These are phyloP conservation scores for Mollisia scopiformis DNA, from an alignment of 2,329 filamentous ascomycete species.

Conservation along the genomic window DNA sequence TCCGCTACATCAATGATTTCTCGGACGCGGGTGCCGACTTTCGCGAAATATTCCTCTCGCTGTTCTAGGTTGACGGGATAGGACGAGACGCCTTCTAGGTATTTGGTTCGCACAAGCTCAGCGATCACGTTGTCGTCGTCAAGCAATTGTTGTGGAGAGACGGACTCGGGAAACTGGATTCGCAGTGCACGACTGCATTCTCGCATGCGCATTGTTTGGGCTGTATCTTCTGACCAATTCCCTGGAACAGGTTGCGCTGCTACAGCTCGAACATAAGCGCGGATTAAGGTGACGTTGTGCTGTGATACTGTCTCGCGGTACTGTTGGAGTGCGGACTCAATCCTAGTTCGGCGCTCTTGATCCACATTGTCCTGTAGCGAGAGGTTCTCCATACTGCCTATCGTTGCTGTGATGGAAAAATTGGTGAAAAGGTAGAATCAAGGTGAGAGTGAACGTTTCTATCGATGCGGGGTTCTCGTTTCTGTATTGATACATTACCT, in stretches of 20 bases:
- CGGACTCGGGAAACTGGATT: slow-evolving; percentile 10
- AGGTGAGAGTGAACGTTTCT: too few species aligned
- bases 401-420: too few species aligned
- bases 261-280: slow-evolving; percentile 5
- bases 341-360: slow-evolving; percentile 12
- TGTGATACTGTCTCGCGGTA: slow-evolving; percentile 17
- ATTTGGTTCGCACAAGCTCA: slow-evolving; percentile 4
- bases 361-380: slow-evolving; percentile 8
- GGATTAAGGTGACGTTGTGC: slow-evolving; percentile 11
- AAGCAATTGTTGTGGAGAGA: slow-evolving; percentile 6
- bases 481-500: too few species aligned
- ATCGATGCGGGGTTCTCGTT: too few species aligned
- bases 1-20: slow-evolving; percentile 11
- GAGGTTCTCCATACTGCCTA: too few species aligned
- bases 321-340: slow-evolving; percentile 12
- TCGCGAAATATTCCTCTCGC: slow-evolving; percentile 14
- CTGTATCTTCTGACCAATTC: slow-evolving; percentile 46
- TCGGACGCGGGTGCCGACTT: slow-evolving; percentile 4
- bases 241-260: slow-evolving; percentile 24
- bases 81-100: slow-evolving; percentile 10
- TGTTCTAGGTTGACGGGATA: slow-evolving; percentile 11
- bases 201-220: slow-evolving; percentile 37
- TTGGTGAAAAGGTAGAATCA: too few species aligned
- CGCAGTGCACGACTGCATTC: slow-evolving; percentile 6
- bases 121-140: slow-evolving; percentile 9